A percentile compares a stretch with the other conserved stretches of the same genome.
phyloP scores from a whole-genome alignment of 2,329 filamentous ascomycete species.

The Coniochaeta sp. region DNA sequence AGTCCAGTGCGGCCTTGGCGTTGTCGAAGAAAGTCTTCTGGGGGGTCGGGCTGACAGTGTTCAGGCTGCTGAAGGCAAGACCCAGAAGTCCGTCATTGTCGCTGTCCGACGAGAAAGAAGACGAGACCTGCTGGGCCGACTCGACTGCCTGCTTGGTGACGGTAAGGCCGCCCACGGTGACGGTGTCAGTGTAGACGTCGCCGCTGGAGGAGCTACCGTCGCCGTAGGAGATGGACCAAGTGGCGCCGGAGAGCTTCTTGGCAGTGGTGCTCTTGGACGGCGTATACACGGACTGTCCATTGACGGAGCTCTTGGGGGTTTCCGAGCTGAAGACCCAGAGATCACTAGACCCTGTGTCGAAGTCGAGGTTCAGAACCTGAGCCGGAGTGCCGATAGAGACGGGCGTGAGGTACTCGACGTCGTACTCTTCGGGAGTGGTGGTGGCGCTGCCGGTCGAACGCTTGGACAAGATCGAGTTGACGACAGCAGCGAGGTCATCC shows the following conservation, averaged over 20 bases:
- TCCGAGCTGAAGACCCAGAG: constrained; percentile 39
- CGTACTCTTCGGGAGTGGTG: constrained; percentile 19
- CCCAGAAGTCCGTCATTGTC: constrained; percentile 35
- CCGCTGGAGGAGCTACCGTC: constrained; percentile 34
- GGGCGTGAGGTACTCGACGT: constrained; percentile 30
- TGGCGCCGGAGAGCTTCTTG: constrained; percentile 24
- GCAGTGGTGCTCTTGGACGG: constrained; percentile 30
- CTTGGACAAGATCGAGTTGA: constrained; percentile 14
- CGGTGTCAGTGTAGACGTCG: constrained; percentile 33
- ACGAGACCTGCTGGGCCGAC: constrained; percentile 30
- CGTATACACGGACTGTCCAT: constrained; percentile 31
- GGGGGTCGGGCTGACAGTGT: constrained; percentile 29
- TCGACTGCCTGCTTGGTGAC: constrained; percentile 34
- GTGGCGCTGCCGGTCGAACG: constrained; percentile 21
- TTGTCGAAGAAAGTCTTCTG: constrained; percentile 38
- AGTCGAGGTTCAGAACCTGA: constrained; percentile 20
- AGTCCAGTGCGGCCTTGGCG: constrained; percentile 17
- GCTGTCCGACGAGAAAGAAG: constrained; percentile 26
- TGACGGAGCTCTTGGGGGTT: constrained; percentile 21
- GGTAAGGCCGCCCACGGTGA: constrained; percentile 32
- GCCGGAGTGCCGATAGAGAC: constrained; percentile 31
- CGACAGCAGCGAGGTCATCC: constrained; percentile 14
- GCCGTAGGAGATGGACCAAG: constrained; percentile 35
- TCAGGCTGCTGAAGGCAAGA: constrained; percentile 33
- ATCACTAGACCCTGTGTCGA: constrained; percentile 25